A percentile compares a stretch with the other conserved stretches of the same genome.
phyloP scores from a whole-genome alignment of 805 yeast species.

The Sugiyamaella americana region DNA sequence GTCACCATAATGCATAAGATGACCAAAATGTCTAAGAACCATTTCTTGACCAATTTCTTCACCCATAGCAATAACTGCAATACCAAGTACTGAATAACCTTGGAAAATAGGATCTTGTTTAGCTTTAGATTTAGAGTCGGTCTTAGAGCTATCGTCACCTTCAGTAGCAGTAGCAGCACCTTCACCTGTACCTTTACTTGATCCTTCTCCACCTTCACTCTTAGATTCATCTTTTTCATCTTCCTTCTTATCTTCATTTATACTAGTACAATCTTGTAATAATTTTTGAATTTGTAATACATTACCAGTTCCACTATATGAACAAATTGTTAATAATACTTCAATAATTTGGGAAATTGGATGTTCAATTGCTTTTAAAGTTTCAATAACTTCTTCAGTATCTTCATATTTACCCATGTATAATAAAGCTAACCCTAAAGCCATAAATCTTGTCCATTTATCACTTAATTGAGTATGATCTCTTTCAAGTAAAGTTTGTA shows the following conservation, averaged over 20 bases:
- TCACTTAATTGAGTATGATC: constrained; percentile 68
- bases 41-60: constrained; percentile 97
- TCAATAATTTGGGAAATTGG: constrained; percentile 86
- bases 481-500: constrained; percentile 86
- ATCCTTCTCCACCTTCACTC: constrained; percentile 9
- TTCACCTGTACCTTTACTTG: constrained; percentile 2
- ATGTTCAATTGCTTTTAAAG: constrained; percentile 91
- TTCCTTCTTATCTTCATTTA: constrained; percentile 49
- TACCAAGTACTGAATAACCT: constrained; percentile 89
- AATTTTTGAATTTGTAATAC: constrained; percentile 89
- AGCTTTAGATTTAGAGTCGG: constrained; percentile 29
- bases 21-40: constrained; percentile 95
- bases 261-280: constrained; percentile 73
- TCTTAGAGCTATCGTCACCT: constrained; percentile 28
- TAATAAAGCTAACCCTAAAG: constrained; percentile 84
- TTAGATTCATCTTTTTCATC: constrained; percentile 48
- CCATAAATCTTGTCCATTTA: constrained; percentile 85
- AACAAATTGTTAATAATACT: constrained; percentile 84
- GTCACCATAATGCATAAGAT: constrained; percentile 96
- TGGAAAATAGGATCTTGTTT: constrained; percentile 55
- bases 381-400: constrained; percentile 83
- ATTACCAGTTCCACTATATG: constrained; percentile 96
- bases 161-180: constrained; percentile 20
- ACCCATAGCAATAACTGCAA: constrained; percentile 94
- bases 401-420: constrained; percentile 93